Evolutionary conservation across 73 alveolate genomes (phyloP).

Genomic region (Stentor roeselii): DNA sequence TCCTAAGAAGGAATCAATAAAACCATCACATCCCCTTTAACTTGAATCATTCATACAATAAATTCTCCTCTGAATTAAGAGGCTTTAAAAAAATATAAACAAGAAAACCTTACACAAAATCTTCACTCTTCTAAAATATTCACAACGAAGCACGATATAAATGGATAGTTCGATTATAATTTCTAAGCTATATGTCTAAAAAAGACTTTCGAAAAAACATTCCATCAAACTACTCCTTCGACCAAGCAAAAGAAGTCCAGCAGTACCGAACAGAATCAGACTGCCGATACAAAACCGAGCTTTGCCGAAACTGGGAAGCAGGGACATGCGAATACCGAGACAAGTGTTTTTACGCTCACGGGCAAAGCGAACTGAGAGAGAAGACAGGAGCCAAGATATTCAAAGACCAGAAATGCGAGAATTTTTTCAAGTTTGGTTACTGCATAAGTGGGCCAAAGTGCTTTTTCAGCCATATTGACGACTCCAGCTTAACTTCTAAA

Average conservation of each 20-base stretch:
- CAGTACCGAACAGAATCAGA: not conserved
- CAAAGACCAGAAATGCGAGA: not conserved
- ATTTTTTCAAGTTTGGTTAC: slow-evolving; percentile 3
- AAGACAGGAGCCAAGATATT: not conserved
- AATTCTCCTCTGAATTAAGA: no score
- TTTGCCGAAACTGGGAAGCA: slow-evolving; percentile 29
- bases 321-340: slow-evolving; percentile 32
- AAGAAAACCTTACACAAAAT: no score
- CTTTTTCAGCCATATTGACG: not conserved
- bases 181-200: not conserved
- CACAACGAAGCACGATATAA: no score
- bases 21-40: no score
- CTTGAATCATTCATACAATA: no score
- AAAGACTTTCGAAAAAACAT: not conserved
- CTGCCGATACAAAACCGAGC: slow-evolving; percentile 17
- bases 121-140: no score
- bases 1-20: no score
- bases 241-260: not conserved
- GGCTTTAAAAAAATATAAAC: no score
- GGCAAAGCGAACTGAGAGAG: slow-evolving; percentile 3
- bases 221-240: not conserved
- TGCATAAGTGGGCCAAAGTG: slow-evolving; percentile 1
- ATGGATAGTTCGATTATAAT: no score
- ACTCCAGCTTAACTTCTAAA: not conserved
- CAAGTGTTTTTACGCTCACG: slow-evolving; percentile 24